phyloP scores from a whole-genome alignment of 352 stramenopile genomes.

The Sclerospora graminicola region DNA sequence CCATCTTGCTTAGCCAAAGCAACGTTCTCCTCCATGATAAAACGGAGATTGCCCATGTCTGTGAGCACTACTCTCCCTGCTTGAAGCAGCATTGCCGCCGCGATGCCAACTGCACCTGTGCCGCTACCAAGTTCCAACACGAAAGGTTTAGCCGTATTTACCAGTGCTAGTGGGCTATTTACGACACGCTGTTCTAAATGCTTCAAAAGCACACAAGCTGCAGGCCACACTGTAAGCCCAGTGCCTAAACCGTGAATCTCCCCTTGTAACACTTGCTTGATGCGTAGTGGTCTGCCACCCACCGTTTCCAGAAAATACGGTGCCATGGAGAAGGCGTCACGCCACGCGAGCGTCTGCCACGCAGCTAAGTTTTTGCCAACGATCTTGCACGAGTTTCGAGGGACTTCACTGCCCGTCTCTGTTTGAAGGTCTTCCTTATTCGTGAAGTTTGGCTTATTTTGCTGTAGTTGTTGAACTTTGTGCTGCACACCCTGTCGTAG shows the following conservation, averaged over 20 bases:
- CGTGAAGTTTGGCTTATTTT: conserved; percentile 5
- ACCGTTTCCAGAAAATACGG: conserved; percentile 53
- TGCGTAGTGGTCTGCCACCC: conserved; percentile 26
- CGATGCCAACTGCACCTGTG: conserved; percentile 87
- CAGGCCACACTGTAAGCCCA: conserved; percentile 74
- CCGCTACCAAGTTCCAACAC: conserved; percentile 89
- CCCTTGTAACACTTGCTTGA: conserved; percentile 70
- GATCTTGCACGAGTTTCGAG: conserved; percentile 3
- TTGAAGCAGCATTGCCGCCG: conserved; percentile 76
- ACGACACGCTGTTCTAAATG: conserved; percentile 50
- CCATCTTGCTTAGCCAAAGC: conserved; percentile 22
- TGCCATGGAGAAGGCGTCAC: conserved; percentile 55
- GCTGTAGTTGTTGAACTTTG: conserved; percentile 22
- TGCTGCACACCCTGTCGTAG: conserved; percentile 50
- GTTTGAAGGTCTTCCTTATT: conserved; percentile 7
- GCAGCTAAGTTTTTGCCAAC: conserved; percentile 1
- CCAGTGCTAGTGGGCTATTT: conserved; percentile 16
- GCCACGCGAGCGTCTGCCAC: conserved; percentile 71
- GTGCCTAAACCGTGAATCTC: conserved; percentile 77
- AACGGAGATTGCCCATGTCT: conserved; percentile 84
- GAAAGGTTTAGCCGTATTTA: conserved; percentile 14
- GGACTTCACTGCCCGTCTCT: conserved; percentile 13
- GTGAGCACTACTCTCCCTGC: conserved; percentile 76
- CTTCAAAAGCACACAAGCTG: conserved; percentile 73
- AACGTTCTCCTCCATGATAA: conserved; percentile 88